Conservation (phyloP, 768 basidiomycete genomes). For the Fomitopsis pulvina region DNA sequence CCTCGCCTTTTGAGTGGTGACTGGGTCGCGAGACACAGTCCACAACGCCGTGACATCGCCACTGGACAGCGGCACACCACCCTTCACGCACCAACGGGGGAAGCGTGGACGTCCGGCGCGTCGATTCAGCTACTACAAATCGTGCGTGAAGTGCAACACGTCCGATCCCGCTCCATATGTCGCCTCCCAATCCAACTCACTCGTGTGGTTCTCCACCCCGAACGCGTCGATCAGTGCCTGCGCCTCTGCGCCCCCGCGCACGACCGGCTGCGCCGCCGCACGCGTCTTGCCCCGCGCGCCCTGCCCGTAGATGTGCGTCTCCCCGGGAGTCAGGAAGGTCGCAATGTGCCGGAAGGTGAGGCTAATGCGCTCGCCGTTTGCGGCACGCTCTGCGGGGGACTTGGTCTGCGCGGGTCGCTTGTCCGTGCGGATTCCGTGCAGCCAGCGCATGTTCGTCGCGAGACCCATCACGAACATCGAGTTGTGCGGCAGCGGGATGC, state of each 20-base stretch:
- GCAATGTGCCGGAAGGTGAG: conserved; percentile 76
- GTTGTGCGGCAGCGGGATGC: conserved; percentile 71
- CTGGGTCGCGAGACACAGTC: too few species aligned
- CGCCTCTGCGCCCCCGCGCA: conserved; percentile 44
- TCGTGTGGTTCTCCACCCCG: conserved; percentile 67
- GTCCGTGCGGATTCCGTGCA: conserved; percentile 73
- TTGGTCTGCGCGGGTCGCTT: conserved; percentile 56
- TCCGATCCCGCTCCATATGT: conserved; percentile 65
- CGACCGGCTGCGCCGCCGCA: conserved; percentile 46
- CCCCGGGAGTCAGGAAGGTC: conserved; percentile 56
- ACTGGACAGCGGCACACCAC: too few species aligned
- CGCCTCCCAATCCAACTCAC: conserved; percentile 63
- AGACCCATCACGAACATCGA: conserved; percentile 79
- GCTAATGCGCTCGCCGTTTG: conserved; percentile 66
- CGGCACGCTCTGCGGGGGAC: conserved; percentile 43
- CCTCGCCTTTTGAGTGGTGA: too few species aligned
- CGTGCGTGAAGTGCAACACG: conserved; percentile 55
- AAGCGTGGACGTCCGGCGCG: too few species aligned
- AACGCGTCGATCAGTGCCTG: conserved; percentile 52
- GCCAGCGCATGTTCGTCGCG: conserved; percentile 65
- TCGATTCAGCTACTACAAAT: too few species aligned
- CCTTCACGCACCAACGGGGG: too few species aligned
- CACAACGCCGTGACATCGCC: too few species aligned
- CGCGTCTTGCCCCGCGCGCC: conserved; percentile 60
- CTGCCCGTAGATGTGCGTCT: conserved; percentile 59